Base-by-base conservation (phyloP, 345 rosid species). In the Euclidium syriacum region DNA sequence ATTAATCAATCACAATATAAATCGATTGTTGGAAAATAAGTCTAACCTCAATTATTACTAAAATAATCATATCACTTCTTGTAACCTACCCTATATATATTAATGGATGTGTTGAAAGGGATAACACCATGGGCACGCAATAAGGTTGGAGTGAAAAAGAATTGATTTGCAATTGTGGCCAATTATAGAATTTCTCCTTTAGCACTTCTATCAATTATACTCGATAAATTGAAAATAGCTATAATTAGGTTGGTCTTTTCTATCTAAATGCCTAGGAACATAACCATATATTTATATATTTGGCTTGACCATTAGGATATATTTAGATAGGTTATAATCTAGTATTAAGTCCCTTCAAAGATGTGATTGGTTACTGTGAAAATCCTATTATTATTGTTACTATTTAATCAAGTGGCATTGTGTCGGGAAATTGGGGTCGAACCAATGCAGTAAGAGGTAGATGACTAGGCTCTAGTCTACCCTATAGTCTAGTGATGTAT, bases 401-500 rank as follows among this genome's bases (percentile, higher is more conserved):
- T 17, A 10, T 43, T 65, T 24, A 25, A 46, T 44, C 38, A 65
- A 65, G 46, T 43, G 62, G 36, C 55, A 48, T 55, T 47, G 44
- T 65, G 71, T 65, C 71, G 63, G 70, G 8, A 42, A 54, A 42
- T 23, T 23, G 36, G 44, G 52, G 26, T 64, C 44, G 62, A 65
- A 23, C 33, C 48, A 49, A 50, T 18, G 49, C 36, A 18, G 14
- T 29, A 43, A 23, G 48, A 48, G 12, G 18, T 39, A 18, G 70
- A 65, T 25, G 39, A 29, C 38, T 39, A 43, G 29, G 47, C 53
- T 36, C 47, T 52, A 64, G 44, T 6, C 60, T 64, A 41, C 29
- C 53, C 54, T 43, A 53, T 12, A 35, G n/a, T n/a, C n/a, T 32
- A 25, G 16, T 27, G 14, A 36, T 56, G 33, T 15, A n/a, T n/a